Base-by-base conservation (phyloP, 352 stramenopile genomes). In the Phytophthora pistaciae region DNA sequence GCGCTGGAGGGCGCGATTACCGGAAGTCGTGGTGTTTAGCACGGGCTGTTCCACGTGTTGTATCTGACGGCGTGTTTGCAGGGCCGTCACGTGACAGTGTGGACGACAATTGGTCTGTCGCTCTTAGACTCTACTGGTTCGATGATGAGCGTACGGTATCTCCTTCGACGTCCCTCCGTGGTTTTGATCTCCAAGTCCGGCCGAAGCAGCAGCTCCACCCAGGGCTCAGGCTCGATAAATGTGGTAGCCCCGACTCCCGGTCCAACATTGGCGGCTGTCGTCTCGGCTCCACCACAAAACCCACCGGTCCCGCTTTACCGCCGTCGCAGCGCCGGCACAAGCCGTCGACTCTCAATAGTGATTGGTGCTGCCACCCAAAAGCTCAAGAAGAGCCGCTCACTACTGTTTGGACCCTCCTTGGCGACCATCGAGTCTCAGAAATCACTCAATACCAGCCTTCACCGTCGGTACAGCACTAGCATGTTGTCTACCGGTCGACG, bases 1-100 rank as follows among this genome's bases (percentile, higher is more conserved):
- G 27, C 52, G 40, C 10, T 68, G 62, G 62, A 68, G 52, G 52
- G 62, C 68, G 9, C 56, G 64, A 8, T 50, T 75, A 23, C 63
- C 68, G 7, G 68, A 75, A 50, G 38, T 75, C 3, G 55, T 72
- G 29, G 68, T 72, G 38, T 65, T 72, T 40, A 72, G 56, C 7
- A 68, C 61, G 5, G 68, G 18, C 29, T 75, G 8, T 75, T 75
- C n/a, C 62, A 72, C 44, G 52, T 66, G 14, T 36, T 75, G n/a
- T 75, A 75, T 27, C 27, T 68, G 33, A 72, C 68, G 2, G 27
- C 56, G 23, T 72, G 68, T 25, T 50, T 75, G 49, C 66, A 61
- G 16, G 56, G 60, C 3, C 18, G 56, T 10, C n/a, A 63, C 9
- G 53, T 53, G 4, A 64, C 53, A 13, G 48, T 69, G 1, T 64